Evolutionary conservation across 768 basidiomycete genomes (phyloP), one percentile per base, ranked within the genome.

Genomic region (Xerocomellus amylosporus): DNA sequence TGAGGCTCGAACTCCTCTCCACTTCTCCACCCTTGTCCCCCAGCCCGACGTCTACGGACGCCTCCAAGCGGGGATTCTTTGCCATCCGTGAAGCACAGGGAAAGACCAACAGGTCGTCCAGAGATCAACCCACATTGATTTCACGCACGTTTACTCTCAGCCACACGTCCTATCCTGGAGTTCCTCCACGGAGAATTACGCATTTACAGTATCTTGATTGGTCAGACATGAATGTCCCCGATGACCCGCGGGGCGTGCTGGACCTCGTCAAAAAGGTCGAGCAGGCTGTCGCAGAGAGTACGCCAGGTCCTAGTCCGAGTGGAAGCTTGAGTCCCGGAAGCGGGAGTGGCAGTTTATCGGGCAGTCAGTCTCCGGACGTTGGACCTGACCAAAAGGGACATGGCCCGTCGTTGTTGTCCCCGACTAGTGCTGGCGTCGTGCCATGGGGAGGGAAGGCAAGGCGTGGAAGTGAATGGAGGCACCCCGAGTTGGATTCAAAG

Each of bases 171-270:
- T 82, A 86, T 59, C 87, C 88, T 0, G 71, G 77, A 17, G 75
- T 79, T 13, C 77, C 80, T 3, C 76, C 86, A 2, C 77, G 92
- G n/a, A 79, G 72, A 53, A 78, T 98, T 15, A 79, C 87, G 0
- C 96, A 98, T 64, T 73, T 98, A 48, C 96, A 98, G 69, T 98
- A 93, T 65, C 79, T 95, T 37, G 87, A 88, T 37, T 98, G 96
- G 96, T 93, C 95, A 2, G 96, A 98, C 64, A 88, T 98, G 76
- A 94, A 94, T 67, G 93, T 98, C 13, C 96, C 96, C 0, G 84
- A 87, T 13, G 85, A 92, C 54, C 86, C 95, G 0, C 74, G 81
- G 8, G 87, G 86, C 8, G 75, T 98, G 19, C 72, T 97, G 39
- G 75, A 79, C 14, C 79, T 98, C 22, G 81, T 97, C 49, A 79